Evolutionary conservation across 2,329 filamentous ascomycete genomes (phyloP), one percentile per base, ranked within the genome.

Genomic region (Lasiodiplodia gonubiensis): DNA sequence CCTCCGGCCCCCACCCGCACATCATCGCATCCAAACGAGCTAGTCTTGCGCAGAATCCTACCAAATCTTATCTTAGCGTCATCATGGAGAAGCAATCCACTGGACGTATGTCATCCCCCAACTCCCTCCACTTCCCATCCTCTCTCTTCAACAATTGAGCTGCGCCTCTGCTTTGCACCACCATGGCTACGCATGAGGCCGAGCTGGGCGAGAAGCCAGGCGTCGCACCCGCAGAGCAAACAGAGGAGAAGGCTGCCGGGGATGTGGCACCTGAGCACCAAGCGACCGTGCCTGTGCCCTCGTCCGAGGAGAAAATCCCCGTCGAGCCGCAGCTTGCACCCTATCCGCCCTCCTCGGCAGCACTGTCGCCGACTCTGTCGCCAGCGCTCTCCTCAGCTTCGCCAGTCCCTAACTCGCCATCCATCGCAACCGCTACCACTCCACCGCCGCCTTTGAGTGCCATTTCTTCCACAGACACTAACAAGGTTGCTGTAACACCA

Each of bases 51-150:
- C 59, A 27, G 30, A 27, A 49, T 27, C n/a, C 42, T 46, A 18
- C 39, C 53, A 27, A 49, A 33, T 39, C 46, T 54, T 64, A 53
- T 64, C 48, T 53, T 64, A 64, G 61, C 37, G 61, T 54, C 42
- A 60, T 51, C n/a, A 67, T 67, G 65, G 65, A 67, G 48, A 67
- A 67, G 35, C 54, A 67, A 8, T 16, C 42, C 4, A 59, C 48
- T 25, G 65, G 46, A 18, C 54, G 64, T 67, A 67, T 42, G 65
- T 67, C 53, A 21, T 55, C 39, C 14, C 14, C 48, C 33, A 10
- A 5, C 21, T 14, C 46, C 18, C 35, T 35, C 25, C 35, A 16
- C 21, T 33, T 46, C 27, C 25, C 55, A 33, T 25, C n/a, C 18
- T 46, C 48, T 35, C 25, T 27, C n/a, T 25, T 8, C 54, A 42